A percentile compares a stretch with the other conserved stretches of the same genome.
Evolutionary conservation across 1,284 basidiomycete genomes (phyloP).

Genomic region (Heterobasidion parviporum): DNA sequence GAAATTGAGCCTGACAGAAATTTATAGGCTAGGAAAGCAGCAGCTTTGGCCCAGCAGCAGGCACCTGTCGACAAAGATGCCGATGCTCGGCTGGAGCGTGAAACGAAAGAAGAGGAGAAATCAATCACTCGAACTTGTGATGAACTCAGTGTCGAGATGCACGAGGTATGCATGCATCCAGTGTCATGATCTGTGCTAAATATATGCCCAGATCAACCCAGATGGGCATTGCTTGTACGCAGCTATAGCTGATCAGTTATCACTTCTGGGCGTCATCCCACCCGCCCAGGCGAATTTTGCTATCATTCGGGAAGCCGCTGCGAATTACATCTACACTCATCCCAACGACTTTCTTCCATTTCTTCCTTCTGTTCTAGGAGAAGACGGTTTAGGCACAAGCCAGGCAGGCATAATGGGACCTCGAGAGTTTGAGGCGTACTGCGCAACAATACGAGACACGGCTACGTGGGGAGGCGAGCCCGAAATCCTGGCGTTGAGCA

Average conservation of each 20-base stretch:
- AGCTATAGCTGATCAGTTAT: constrained; percentile 86
- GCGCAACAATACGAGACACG: constrained; percentile 72
- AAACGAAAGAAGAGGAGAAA: constrained; percentile 67
- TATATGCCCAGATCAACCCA: constrained; percentile 64
- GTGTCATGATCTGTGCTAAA: background rate
- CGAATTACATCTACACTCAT: constrained; percentile 79
- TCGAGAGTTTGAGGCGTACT: constrained; percentile 72
- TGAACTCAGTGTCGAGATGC: constrained; percentile 56
- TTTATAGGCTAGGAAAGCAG: constrained; percentile 68
- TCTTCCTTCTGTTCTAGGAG: constrained; percentile 70
- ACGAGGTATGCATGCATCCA: constrained; percentile 41
- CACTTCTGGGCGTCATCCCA: constrained; percentile 52
- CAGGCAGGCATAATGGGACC: constrained; percentile 69
- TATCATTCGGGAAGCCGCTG: constrained; percentile 63
- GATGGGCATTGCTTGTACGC: constrained; percentile 96
- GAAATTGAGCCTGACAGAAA: background rate
- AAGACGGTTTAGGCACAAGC: constrained; percentile 65
- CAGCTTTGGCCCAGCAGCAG: constrained; percentile 53
- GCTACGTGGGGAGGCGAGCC: constrained; percentile 96
- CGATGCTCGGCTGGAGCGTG: constrained; percentile 59
- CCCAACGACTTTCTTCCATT: constrained; percentile 93
- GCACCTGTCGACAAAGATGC: constrained; percentile 51
- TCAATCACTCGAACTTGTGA: constrained; percentile 64
- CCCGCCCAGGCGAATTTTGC: constrained; percentile 48
- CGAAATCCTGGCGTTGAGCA: constrained; percentile 87